These are phyloP conservation scores for Ligustrum vulgare DNA, from an alignment of 257 asterid genomes.

Conservation along the genomic window DNA sequence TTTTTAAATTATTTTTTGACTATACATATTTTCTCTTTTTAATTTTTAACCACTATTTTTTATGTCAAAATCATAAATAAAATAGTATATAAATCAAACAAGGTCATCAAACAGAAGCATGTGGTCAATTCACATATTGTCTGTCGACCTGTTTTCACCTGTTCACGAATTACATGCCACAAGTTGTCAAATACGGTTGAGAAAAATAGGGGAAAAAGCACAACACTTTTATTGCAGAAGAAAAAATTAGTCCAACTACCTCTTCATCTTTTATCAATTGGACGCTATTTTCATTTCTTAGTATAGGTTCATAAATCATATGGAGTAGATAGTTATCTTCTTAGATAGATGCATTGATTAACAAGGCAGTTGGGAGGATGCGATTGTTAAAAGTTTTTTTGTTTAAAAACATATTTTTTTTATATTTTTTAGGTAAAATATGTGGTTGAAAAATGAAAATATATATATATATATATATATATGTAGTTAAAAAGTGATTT, in stretches of 20 bases:
- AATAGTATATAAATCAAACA: too few species aligned
- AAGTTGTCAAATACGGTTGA: neutral
- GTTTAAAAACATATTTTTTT: too few species aligned
- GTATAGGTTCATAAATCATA: neutral
- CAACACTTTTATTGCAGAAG: neutral
- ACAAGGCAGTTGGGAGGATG: neutral
- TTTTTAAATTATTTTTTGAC: too few species aligned
- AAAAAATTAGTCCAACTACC: neutral
- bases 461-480: too few species aligned
- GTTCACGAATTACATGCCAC: neutral
- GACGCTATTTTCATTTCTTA: neutral
- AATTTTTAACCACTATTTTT: too few species aligned
- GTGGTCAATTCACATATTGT: neutral
- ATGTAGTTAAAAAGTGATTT: too few species aligned
- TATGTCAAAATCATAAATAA: too few species aligned
- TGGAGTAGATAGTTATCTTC: neutral
- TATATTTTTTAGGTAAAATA: too few species aligned
- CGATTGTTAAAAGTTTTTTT: too few species aligned
- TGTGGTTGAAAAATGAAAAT: too few species aligned
- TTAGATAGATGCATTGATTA: neutral
- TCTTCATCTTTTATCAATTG: neutral
- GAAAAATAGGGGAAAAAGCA: neutral
- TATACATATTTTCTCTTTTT: too few species aligned
- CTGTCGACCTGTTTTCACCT: neutral
- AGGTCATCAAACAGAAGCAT: too few species aligned